Evolutionary conservation across 495 filamentous ascomycete species (phyloP).

Genomic region (Jackrogersella multiformis): DNA sequence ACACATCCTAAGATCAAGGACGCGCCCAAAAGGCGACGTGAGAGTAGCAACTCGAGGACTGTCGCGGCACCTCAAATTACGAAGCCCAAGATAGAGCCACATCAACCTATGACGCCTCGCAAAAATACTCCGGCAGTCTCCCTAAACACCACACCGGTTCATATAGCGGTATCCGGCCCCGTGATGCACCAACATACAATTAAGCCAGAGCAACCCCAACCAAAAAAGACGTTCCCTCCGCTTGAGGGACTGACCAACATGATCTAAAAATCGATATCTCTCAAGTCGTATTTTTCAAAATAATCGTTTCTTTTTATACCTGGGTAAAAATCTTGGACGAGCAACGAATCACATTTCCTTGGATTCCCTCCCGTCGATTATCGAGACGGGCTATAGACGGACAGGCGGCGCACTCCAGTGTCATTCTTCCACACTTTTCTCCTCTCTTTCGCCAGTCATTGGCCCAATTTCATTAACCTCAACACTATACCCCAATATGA

Average conservation of each 20-base stretch:
- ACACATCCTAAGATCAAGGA: conserved; percentile 79
- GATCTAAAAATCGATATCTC: conserved; percentile 47
- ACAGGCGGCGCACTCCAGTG: conserved; percentile 9
- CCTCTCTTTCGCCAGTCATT: conserved; percentile 15
- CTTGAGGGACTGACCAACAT: conserved; percentile 54
- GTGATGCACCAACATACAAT: conserved; percentile 36
- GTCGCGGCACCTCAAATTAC: conserved; percentile 47
- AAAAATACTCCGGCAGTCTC: conserved; percentile 52
- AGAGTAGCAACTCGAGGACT: conserved; percentile 63
- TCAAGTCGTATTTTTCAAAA: background rate
- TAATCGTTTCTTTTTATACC: conserved; percentile 21
- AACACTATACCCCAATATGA: conserved; percentile 32
- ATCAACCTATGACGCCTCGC: conserved; percentile 51
- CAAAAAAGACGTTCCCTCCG: conserved; percentile 43
- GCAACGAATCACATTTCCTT: conserved; percentile 34
- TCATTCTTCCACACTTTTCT: conserved; percentile 4
- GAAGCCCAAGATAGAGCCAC: conserved; percentile 52
- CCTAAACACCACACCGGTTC: conserved; percentile 49
- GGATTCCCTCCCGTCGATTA: conserved; percentile 8
- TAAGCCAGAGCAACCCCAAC: conserved; percentile 45
- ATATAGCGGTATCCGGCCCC: conserved; percentile 38
- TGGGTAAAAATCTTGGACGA: conserved; percentile 24
- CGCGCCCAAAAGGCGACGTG: conserved; percentile 73
- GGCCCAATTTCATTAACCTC: conserved; percentile 29
- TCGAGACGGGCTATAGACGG: conserved; percentile 32